Base-by-base conservation (phyloP, 352 stramenopile genomes). In the Globisporangium orthogonon region DNA sequence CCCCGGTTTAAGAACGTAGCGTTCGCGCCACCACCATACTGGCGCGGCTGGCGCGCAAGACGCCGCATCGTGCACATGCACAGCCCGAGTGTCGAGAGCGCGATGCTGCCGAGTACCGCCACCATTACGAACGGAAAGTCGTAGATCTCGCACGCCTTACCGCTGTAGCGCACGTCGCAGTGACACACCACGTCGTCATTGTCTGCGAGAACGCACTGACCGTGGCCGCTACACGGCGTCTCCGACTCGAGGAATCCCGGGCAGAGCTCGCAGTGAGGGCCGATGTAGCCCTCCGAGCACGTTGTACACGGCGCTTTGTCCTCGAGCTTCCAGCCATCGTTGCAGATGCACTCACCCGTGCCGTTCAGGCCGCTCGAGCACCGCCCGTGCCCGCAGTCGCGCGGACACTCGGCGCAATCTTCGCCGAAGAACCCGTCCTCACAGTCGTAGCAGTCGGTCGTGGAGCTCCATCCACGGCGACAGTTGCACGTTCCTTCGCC, bases 31-130 rank as follows among this genome's bases (percentile, higher is more conserved):
- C 53, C 50, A 17, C 58, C 48, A 29, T 66, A 66, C 30, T 50
- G 31, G 3, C 85, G 78, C 31, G 82, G 78, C 53, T 92, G 82
- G 6, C 82, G 78, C 18, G 84, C 84, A 7, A 94, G 66, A 1
- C 76, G 73, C 4, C 82, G 78, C 84, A 94, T 94, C 9, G 83
- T 88, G 58, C 82, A 92, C 84, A 94, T 94, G 35, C 82, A 94
- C 56, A 94, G 87, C 17, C 84, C 83, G 17, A 92, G 66, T 28
- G 84, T 91, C 41, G 84, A 91, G 6, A 94, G 58, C 11, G 82
- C 84, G 48, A 94, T 89, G 9, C 69, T 87, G 1, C 84, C 82
- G 17, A 94, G 55, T 60, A 89, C 84, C 11, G 76, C 71, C 14
- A 92, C 82, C 82, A 92, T 92, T 18, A 83, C 68, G 45, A 92